Percentiles rank a stretch among this genome's conserved stretches.
Evolutionary conservation across 345 rosid species (phyloP).

Genomic region (Mercurialis annua): DNA sequence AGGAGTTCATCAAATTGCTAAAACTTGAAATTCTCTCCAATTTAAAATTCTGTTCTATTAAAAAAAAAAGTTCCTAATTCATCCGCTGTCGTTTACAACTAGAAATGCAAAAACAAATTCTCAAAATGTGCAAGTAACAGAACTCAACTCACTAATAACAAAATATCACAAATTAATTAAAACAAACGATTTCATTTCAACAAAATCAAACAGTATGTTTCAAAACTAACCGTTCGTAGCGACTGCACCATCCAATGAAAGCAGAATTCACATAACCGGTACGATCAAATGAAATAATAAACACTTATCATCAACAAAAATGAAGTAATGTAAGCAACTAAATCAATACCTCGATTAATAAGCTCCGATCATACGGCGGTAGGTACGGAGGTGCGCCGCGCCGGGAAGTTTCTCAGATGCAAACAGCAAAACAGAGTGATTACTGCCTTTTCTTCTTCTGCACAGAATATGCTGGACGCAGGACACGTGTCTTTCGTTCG

Average conservation of each 20-base stretch:
- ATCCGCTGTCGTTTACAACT: not conserved
- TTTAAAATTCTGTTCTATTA: no score
- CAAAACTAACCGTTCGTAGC: constrained; percentile 10
- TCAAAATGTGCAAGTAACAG: not conserved
- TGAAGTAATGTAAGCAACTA: no score
- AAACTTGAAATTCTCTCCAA: not conserved
- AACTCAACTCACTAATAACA: not conserved
- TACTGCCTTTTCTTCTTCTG: not conserved
- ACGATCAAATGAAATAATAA: no score
- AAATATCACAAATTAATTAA: not conserved
- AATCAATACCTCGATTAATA: not conserved
- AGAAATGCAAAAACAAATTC: not conserved
- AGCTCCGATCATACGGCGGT: not conserved
- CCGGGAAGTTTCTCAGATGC: not conserved
- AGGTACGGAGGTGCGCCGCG: not conserved
- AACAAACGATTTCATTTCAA: not conserved
- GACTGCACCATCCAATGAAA: constrained; percentile 6
- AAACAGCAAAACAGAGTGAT: not conserved
- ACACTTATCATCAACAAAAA: no score
- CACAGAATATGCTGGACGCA: not conserved
- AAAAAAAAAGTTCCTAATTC: not conserved
- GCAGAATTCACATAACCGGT: not conserved
- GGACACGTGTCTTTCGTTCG: not conserved
- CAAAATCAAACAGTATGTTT: not conserved
- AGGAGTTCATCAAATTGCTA: not conserved